A percentile compares a stretch with the other conserved stretches of the same genome.
phyloP scores from a whole-genome alignment of 371 early-diverging fungal species.

The Coemansia sp. region DNA sequence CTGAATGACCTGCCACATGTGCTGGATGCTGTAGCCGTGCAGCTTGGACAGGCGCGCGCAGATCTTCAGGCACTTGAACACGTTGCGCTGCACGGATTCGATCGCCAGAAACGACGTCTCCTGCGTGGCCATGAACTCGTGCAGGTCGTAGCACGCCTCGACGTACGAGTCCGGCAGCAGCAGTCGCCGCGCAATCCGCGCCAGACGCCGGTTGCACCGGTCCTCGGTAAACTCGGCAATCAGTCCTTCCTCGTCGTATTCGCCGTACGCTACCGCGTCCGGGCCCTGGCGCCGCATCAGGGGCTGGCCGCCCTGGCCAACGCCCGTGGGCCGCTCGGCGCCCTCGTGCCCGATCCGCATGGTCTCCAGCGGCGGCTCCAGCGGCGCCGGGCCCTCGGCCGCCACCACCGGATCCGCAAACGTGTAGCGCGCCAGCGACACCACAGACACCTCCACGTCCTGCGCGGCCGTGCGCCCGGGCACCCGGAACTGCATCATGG shows the following conservation, averaged over 20 bases:
- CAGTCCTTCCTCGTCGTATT: constrained; percentile 26
- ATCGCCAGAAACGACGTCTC: constrained; percentile 5
- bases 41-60: constrained; percentile 49
- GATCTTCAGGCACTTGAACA: constrained; percentile 48
- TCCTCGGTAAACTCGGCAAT: constrained; percentile 49
- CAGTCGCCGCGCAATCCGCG: constrained; percentile 33
- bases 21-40: constrained; percentile 43
- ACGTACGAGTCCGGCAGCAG: constrained; percentile 46
- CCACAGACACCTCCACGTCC: constrained; percentile 28
- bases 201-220: constrained; percentile 39
- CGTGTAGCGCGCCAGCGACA: constrained; percentile 41
- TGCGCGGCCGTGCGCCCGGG: constrained; percentile 8
- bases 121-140: constrained; percentile 26
- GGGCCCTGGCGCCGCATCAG: not conserved
- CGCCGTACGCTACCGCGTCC: not conserved
- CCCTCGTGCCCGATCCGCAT: constrained; percentile 10
- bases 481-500: constrained; percentile 10
- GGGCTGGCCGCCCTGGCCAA: not conserved
- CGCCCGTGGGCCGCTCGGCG: constrained; percentile 8
- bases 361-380: constrained; percentile 28
- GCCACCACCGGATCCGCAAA: constrained; percentile 40
- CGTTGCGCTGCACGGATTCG: constrained; percentile 43
- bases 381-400: constrained; percentile 23
- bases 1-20: constrained; percentile 48
- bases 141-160: constrained; percentile 34